Evolutionary conservation across 164 flowering plant species (phyloP).

Genomic region (Akebia trifoliata): DNA sequence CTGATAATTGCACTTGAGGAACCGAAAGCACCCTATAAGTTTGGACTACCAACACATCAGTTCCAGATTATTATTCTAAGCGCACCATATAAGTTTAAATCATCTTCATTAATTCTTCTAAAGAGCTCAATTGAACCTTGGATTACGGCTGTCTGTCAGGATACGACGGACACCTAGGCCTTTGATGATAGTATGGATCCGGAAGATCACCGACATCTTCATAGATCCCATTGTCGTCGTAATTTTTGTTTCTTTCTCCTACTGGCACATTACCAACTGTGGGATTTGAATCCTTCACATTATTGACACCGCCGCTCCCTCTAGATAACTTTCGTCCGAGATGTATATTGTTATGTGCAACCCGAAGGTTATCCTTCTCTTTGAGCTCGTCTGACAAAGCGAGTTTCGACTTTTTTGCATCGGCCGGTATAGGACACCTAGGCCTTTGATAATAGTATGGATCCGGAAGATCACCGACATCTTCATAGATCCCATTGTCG

Average conservation of each 20-base stretch:
- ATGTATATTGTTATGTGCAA: background rate
- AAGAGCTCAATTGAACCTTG: background rate
- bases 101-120: background rate
- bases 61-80: background rate
- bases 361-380: no score
- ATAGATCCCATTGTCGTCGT: background rate
- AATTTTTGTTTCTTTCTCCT: background rate
- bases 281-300: background rate
- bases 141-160: background rate
- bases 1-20: no score
- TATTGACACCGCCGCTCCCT: no score
- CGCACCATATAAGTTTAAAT: background rate
- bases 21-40: no score
- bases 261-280: background rate
- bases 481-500: background rate
- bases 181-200: no score
- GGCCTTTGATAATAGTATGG: no score
- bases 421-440: no score
- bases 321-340: background rate
- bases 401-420: no score
- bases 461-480: background rate
- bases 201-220: background rate
- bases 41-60: no score
- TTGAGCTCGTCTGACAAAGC: no score
- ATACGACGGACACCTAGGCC: no score